Percentiles rank a stretch among this genome's conserved stretches.
Evolutionary conservation across 768 basidiomycete species (phyloP).

Genomic region (Pholiota conissans): DNA sequence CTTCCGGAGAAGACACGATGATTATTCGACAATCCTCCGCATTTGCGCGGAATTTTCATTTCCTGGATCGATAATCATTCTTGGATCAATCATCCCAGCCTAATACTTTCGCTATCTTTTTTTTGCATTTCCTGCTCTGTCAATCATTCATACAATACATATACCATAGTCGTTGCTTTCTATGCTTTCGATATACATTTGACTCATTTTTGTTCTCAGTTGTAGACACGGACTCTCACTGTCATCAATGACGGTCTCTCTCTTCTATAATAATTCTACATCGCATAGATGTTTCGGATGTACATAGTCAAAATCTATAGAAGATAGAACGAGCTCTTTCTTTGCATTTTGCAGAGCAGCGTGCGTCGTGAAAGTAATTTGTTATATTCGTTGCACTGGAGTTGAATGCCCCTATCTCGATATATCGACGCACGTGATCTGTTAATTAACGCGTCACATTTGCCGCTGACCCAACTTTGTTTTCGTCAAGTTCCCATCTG

Average conservation of each 20-base stretch:
- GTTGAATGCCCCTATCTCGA: not conserved
- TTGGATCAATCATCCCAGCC: not conserved
- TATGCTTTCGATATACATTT: not conserved
- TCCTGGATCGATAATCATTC: not conserved
- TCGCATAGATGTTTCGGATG: not conserved
- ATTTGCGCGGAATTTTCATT: not conserved
- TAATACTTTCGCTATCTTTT: not conserved
- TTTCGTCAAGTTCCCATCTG: too few species aligned
- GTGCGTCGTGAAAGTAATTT: too few species aligned
- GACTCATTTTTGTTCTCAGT: not conserved
- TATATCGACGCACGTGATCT: not conserved
- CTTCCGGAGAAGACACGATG: not conserved
- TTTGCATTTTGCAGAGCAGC: too few species aligned
- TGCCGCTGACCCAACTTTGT: too few species aligned
- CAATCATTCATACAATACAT: not conserved
- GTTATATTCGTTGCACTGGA: too few species aligned
- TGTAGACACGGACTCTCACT: not conserved
- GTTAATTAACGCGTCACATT: not conserved
- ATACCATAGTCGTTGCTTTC: not conserved
- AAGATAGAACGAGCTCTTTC: not conserved
- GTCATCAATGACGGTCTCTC: not conserved
- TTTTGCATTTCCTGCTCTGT: not conserved
- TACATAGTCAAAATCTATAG: not conserved
- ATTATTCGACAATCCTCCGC: constrained; percentile 8
- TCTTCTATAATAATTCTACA: not conserved